Base-by-base conservation (phyloP, 257 asterid species). In the Fraxinus americana region DNA sequence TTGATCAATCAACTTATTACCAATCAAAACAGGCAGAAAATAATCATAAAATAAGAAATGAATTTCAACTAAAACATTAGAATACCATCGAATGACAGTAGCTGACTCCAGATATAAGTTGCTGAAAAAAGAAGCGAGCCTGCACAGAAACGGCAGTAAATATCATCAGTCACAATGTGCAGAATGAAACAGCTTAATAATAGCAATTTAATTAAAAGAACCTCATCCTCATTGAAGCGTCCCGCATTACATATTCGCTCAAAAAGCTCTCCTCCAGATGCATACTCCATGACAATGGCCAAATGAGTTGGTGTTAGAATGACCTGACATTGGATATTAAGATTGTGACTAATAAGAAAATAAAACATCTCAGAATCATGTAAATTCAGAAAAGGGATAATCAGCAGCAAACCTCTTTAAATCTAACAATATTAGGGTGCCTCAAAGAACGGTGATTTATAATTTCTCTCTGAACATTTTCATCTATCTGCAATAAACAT, bases 91-190 rank as follows among this genome's bases (percentile, higher is more conserved):
- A 85, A 75, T 93, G 97, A 80, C 97, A 93, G 85, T 89, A 93
- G 89, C 97, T 93, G 86, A 93, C 97, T 78, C 98, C 98, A 74
- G 98, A 93, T 86, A 93, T 90, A 82, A 93, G 96, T 75, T 93
- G 98, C 84, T 93, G 98, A 69, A 91, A 93, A 77, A 93, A 93
- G 91, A 90, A 93, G 35, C 98, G 92, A 76, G 96, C 98, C 98
- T 93, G 91, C 78, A 70, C 38, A 67, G 29, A 73, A 73, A 75
- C 23, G 34, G 14, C 17, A 8, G 59, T 39, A 48, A 74, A 29
- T 65, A 75, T 43, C 41, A 39, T 7, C 48, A n/a, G 50, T 9
- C 52, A 75, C 71, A 74, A n/a, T 35, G 16, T 19, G 48, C 57
- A 16, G 12, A 16, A 67, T 4, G 48, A 25, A 68, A 50, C 29